Evolutionary conservation across 2,329 filamentous ascomycete genomes (phyloP), one percentile per base, ranked within the genome.

Genomic region (Alternaria gaisen): DNA sequence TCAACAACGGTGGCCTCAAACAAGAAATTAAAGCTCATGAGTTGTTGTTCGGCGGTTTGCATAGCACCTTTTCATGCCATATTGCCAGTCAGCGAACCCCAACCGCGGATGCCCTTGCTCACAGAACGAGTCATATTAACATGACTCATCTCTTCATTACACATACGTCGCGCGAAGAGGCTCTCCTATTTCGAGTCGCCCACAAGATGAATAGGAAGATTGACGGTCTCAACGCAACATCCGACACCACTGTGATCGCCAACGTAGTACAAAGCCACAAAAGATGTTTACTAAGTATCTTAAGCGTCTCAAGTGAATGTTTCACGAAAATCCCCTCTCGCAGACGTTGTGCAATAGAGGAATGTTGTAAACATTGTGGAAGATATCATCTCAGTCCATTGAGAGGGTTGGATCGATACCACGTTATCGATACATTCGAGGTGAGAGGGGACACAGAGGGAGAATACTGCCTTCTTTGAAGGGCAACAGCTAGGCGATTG

Each of bases 321-420:
- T 57, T 4, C 47, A 57, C 10, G 16, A 36, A n/a, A 52, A 12
- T 6, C 14, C 24, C 10, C 6, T 57, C n/a, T 41, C 55, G 3
- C 16, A 46, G 24, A 11, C 20, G 14, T 16, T 44, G 9, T 22
- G 16, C 10, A 43, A 18, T 3, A 36, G 12, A 20, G 54, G 20
- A 1, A 30, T 34, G 16, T 9, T 52, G 30, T 22, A 22, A 5
- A 53, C 6, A n/a, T 28, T 46, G 40, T 44, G 18, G 22, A 46
- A 52, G 5, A 32, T 5, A 40, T 26, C 32, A 18, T 48, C 30
- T 14, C 16, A 44, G 41, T 6, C n/a, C 2, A 14, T 26, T 5
- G 14, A 40, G 30, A 48, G 32, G 32, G 22, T 30, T 57, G 14
- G 40, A 46, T 30, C 9, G 7, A n/a, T 57, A 52, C 30, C 55